Base-by-base conservation (phyloP, 2,329 filamentous ascomycete species). In the Aspergillus pseudoviridinutans region DNA sequence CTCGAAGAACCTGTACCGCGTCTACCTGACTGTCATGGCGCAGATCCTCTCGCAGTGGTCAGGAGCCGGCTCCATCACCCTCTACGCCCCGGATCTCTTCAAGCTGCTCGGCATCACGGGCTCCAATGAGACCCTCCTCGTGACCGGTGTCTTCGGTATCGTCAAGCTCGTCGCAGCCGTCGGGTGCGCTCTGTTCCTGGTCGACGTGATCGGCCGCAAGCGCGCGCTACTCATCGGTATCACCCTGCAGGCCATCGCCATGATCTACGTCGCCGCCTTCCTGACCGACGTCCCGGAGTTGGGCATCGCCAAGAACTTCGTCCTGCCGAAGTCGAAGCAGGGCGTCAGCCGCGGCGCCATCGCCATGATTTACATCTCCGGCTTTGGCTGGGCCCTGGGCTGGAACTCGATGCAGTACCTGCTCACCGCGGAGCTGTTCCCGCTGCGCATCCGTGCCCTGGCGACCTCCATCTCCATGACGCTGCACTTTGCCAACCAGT, bases 321-420 rank as follows among this genome's bases (percentile, higher is more conserved):
- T 73, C 0, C 76, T 88, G 1, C 79, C 82, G 0, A 56, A 67
- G 0, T 65, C 68, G 20, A 77, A 88, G 64, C 78, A 80, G 62
- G 79, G 76, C 1, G 83, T 86, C 3, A 87, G 86, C 54, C 84
- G 81, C 25, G 70, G 70, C 3, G 89, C 88, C 12, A 85, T 90
- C 58, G 86, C 85, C 50, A 88, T 89, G 84, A 89, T 91, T 63
- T 91, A 88, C 70, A 53, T 90, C 22, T 87, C 82, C 0, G 87
- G 87, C 1, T 80, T 84, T 56, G 87, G 87, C 1, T 90, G 87
- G 86, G 87, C 87, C 2, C 75, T 88, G 2, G 87, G 84, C 38
- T 92, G 86, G 87, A 91, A 91, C 75, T 84, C 81, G 1, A 88
- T 90, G 80, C 89, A 91, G 74, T 92, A 92, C 69, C 80, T 92